These are phyloP conservation scores for Oryza rufipogon DNA, from an alignment of 176 grass and related monocot species.

Conservation along the genomic window DNA sequence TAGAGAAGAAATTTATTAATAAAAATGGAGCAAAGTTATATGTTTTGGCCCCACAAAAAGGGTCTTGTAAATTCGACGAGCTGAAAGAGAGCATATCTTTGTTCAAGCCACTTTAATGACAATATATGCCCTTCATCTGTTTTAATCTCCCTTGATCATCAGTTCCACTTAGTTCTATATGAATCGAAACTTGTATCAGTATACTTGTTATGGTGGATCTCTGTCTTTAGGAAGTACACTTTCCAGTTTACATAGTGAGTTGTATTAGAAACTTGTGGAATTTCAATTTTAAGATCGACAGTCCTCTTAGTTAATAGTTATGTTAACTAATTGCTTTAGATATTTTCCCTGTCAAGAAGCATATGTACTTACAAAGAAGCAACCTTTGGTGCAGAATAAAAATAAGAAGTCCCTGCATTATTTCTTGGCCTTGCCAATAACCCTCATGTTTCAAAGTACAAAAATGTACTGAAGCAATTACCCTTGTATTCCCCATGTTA, in stretches of 20 bases:
- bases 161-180: neutral
- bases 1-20: neutral
- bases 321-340: neutral
- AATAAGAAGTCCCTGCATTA: slow-evolving; percentile 60
- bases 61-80: neutral
- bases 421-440: slow-evolving; percentile 74
- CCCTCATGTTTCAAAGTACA: slow-evolving; percentile 66
- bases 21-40: neutral
- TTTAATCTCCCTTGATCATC: neutral
- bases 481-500: slow-evolving; percentile 56
- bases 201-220: neutral
- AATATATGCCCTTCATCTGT: slow-evolving; percentile 4
- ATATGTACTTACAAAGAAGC: slow-evolving; percentile 18
- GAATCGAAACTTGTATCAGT: neutral
- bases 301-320: neutral
- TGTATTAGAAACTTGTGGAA: neutral
- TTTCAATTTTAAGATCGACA: slow-evolving; percentile 22
- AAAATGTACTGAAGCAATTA: slow-evolving; percentile 54
- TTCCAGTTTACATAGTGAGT: neutral
- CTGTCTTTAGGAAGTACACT: no score
- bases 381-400: slow-evolving; percentile 32
- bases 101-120: neutral
- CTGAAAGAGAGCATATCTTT: neutral
- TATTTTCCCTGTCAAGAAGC: neutral
- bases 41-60: neutral